Percentiles rank a stretch among this genome's conserved stretches.
These are phyloP conservation scores for Trichocladium antarcticum DNA, from an alignment of 495 filamentous ascomycete species.

Conservation along the genomic window DNA sequence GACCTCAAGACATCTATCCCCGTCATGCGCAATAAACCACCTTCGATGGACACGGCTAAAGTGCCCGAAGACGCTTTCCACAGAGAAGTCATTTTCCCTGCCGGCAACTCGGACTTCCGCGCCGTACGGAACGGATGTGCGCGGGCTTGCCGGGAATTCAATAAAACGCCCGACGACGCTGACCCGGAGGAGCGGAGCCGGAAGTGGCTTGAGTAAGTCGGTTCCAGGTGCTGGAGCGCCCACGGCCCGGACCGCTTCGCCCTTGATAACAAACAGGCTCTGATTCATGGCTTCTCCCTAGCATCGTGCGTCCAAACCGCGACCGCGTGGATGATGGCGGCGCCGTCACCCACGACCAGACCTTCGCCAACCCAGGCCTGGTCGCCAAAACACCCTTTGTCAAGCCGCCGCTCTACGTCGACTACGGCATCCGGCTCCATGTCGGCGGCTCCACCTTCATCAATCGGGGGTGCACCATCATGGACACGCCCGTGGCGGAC, in stretches of 20 bases:
- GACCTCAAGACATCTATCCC: too few species aligned
- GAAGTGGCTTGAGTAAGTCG: constrained; percentile 26
- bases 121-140: constrained; percentile 22
- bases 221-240: neutral
- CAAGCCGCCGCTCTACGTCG: constrained; percentile 27
- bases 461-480: constrained; percentile 28
- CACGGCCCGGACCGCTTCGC: too few species aligned
- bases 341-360: constrained; percentile 27
- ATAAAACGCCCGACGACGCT: constrained; percentile 27
- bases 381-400: constrained; percentile 26
- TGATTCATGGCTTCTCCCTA: constrained; percentile 1
- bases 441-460: constrained; percentile 28
- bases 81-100: constrained; percentile 21
- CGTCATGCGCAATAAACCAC: constrained; percentile 4
- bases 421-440: constrained; percentile 27
- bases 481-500: constrained; percentile 31
- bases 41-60: neutral
- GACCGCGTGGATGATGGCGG: constrained; percentile 16
- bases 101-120: constrained; percentile 28
- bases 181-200: constrained; percentile 20
- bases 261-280: too few species aligned
- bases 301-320: constrained; percentile 26
- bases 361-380: constrained; percentile 23
- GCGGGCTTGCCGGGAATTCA: constrained; percentile 28
- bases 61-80: neutral